Percentiles rank a stretch among this genome's conserved stretches.
Conservation (phyloP, 2,329 filamentous ascomycete species). For the Fusarium ambrosium region DNA sequence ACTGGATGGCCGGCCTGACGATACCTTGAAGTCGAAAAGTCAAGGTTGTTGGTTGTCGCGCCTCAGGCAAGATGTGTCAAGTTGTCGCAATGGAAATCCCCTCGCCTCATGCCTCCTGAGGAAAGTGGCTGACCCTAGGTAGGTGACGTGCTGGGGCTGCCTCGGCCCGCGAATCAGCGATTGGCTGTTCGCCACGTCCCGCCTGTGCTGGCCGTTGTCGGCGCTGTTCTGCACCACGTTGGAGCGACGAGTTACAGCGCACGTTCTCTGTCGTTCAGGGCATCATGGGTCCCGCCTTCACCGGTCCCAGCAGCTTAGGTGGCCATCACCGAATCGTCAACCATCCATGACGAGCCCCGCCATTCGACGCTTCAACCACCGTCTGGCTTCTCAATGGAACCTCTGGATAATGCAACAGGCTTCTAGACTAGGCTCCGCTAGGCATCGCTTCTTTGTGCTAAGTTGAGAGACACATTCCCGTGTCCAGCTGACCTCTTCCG, state of each 20-base stretch:
- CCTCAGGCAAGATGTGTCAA: constrained; percentile 20
- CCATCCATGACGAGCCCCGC: constrained; percentile 15
- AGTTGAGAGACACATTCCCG: constrained; percentile 25
- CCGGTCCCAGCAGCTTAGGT: neutral
- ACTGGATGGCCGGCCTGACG: constrained; percentile 9
- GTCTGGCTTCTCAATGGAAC: constrained; percentile 10
- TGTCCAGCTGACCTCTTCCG: constrained; percentile 38
- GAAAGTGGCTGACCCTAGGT: constrained; percentile 1
- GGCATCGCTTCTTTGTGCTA: constrained; percentile 25
- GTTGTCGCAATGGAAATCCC: constrained; percentile 35
- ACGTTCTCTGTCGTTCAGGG: constrained; percentile 23
- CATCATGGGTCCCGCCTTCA: constrained; percentile 15
- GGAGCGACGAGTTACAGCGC: neutral
- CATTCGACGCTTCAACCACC: constrained; percentile 16
- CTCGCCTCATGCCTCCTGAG: constrained; percentile 26
- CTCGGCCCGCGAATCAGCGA: constrained; percentile 31
- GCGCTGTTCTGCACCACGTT: constrained; percentile 30
- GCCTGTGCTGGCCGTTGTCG: constrained; percentile 32
- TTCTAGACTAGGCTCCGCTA: constrained; percentile 29
- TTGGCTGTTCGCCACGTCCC: constrained; percentile 28
- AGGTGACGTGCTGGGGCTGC: constrained; percentile 32
- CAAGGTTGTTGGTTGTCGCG: constrained; percentile 37
- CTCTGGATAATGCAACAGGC: constrained; percentile 11
- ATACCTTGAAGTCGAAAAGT: constrained; percentile 20
- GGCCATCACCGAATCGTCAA: neutral